Conservation (phyloP, 441 rosid species). For the Jatropha podagrica region DNA sequence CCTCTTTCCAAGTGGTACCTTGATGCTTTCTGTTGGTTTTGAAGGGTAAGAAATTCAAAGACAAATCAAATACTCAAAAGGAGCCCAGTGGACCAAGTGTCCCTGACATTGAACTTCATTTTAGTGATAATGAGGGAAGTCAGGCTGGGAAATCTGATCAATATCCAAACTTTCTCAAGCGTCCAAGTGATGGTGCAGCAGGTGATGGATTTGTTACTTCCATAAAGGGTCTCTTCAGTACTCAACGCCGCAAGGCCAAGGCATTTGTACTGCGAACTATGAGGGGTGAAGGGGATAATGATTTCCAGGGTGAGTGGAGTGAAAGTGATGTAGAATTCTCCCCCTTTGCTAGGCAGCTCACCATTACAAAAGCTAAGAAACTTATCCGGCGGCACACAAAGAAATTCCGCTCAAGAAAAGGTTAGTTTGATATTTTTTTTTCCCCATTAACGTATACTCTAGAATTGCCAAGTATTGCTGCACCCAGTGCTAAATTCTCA, state of each 20-base stretch:
- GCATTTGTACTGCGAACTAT: constrained; percentile 95
- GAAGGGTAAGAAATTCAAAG: constrained; percentile 98
- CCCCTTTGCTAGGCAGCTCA: constrained; percentile 89
- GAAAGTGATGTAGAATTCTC: constrained; percentile 89
- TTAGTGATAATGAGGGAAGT: constrained; percentile 79
- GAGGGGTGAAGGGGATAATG: constrained; percentile 97
- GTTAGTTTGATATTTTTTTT: constrained; percentile 34
- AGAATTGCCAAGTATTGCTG: not conserved
- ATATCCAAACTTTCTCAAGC: constrained; percentile 77
- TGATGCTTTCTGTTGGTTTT: constrained; percentile 15
- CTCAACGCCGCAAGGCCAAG: constrained; percentile 93
- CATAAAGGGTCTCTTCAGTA: constrained; percentile 86
- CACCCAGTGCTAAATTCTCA: not conserved
- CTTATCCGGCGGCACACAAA: constrained; percentile 92
- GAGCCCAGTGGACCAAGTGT: constrained; percentile 47
- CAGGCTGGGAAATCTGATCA: constrained; percentile 64
- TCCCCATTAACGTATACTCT: not conserved
- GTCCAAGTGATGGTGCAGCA: constrained; percentile 80
- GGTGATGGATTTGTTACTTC: constrained; percentile 99
- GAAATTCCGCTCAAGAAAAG: constrained; percentile 81
- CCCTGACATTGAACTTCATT: constrained; percentile 73
- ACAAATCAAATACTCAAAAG: constrained; percentile 63
- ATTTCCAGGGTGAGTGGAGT: constrained; percentile 92
- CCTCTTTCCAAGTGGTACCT: not conserved
- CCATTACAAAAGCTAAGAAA: constrained; percentile 86